Percentiles rank a stretch among this genome's conserved stretches.
Conservation (phyloP, 495 filamentous ascomycete species). For the Cenococcum geophilum region DNA sequence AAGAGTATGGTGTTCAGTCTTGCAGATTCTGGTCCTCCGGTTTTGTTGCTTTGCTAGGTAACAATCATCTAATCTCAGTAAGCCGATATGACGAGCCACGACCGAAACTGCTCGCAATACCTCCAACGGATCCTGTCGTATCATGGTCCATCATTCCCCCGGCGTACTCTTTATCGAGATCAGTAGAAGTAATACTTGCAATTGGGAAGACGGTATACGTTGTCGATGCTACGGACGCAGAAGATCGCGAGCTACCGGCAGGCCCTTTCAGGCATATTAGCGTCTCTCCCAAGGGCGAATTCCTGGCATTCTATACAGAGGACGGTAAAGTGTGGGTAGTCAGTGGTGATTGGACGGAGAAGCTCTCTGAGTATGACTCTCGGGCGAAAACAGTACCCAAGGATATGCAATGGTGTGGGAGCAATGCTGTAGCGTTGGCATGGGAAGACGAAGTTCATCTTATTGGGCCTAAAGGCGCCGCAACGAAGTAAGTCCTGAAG, state of each 20-base stretch:
- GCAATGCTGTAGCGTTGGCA: slow-evolving; percentile 85
- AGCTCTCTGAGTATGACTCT: slow-evolving; percentile 87
- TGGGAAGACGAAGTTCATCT: slow-evolving; percentile 99
- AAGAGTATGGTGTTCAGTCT: slow-evolving; percentile 75
- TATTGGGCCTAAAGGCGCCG: slow-evolving; percentile 73
- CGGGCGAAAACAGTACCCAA: slow-evolving; percentile 77
- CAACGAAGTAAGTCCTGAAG: slow-evolving; percentile 50
- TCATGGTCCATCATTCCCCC: slow-evolving; percentile 90
- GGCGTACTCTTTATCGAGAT: slow-evolving; percentile 82
- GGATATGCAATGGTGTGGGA: slow-evolving; percentile 91
- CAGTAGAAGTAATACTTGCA: slow-evolving; percentile 87
- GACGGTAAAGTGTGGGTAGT: slow-evolving; percentile 90
- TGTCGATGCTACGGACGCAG: slow-evolving; percentile 79
- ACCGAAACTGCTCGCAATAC: slow-evolving; percentile 71
- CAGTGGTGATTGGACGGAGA: slow-evolving; percentile 85
- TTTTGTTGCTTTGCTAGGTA: slow-evolving; percentile 85
- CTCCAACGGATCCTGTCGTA: slow-evolving; percentile 70
- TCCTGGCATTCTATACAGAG: slow-evolving; percentile 76
- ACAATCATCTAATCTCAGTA: slow-evolving; percentile 82
- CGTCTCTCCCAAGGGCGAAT: slow-evolving; percentile 85
- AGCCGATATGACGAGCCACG: slow-evolving; percentile 86
- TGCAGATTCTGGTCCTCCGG: slow-evolving; percentile 89
- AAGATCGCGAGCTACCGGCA: slow-evolving; percentile 82
- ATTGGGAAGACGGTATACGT: slow-evolving; percentile 79
- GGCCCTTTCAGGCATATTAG: slow-evolving; percentile 87